Evolutionary conservation across 2,329 filamentous ascomycete genomes (phyloP).

Genomic region (Pseudogymnoascus sp.): DNA sequence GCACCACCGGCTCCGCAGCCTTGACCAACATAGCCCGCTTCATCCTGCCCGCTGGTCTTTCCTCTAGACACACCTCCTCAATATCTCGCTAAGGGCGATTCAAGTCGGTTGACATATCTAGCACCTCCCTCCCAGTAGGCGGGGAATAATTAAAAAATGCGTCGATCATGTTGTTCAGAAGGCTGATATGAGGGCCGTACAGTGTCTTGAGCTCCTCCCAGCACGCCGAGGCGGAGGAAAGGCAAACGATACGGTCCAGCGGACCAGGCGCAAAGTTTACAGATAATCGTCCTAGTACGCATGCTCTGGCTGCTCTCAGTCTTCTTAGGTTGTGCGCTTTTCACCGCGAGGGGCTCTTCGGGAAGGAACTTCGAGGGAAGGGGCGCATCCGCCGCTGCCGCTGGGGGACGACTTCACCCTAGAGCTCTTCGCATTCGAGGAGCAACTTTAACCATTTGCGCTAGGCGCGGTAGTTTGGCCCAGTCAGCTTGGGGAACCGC

Average conservation of each 20-base stretch:
- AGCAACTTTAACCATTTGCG: not conserved
- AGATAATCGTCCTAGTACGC: not conserved
- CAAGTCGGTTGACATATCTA: not conserved
- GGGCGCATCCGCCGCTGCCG: no score
- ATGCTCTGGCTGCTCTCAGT: not conserved
- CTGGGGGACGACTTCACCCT: not conserved
- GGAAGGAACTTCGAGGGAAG: not conserved
- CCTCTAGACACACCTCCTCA: not conserved
- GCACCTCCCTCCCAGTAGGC: not conserved
- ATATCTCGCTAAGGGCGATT: not conserved
- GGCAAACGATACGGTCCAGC: not conserved
- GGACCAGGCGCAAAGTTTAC: not conserved
- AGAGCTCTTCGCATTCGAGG: not conserved
- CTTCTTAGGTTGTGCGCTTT: not conserved
- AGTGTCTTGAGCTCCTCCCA: not conserved
- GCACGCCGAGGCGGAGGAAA: not conserved
- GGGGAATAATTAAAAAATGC: not conserved
- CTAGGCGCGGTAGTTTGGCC: not conserved
- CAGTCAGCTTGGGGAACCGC: not conserved
- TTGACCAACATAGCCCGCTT: not conserved
- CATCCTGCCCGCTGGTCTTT: not conserved
- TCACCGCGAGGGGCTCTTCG: not conserved
- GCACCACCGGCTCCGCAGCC: not conserved
- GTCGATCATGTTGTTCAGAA: not conserved
- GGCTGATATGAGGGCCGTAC: not conserved